A percentile compares a stretch with the other conserved stretches of the same genome.
These are phyloP conservation scores for Mallotus repandus DNA, from an alignment of 441 rosid species.

Conservation along the genomic window DNA sequence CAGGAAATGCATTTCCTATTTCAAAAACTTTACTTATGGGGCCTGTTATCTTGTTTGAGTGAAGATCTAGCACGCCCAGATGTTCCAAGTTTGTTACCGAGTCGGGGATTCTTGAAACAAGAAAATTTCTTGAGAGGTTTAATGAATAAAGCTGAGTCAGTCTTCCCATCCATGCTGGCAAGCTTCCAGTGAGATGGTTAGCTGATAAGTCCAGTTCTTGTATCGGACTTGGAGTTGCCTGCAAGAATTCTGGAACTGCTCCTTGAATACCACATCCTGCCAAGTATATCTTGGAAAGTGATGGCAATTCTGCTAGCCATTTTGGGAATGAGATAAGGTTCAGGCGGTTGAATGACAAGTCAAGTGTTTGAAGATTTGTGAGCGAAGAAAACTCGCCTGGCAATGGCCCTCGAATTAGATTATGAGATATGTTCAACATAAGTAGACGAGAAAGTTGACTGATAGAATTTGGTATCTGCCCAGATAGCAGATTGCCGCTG, in stretches of 20 bases:
- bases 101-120: constrained; percentile 41
- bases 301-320: constrained; percentile 39
- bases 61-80: constrained; percentile 46
- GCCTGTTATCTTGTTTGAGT: constrained; percentile 49
- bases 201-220: constrained; percentile 55
- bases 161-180: constrained; percentile 57
- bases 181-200: constrained; percentile 37
- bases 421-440: constrained; percentile 38
- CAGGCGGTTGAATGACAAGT: constrained; percentile 50
- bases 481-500: constrained; percentile 36
- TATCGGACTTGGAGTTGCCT: constrained; percentile 39
- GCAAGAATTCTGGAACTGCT: constrained; percentile 40
- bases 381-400: constrained; percentile 43
- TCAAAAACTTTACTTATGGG: constrained; percentile 34
- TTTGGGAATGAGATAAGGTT: constrained; percentile 39
- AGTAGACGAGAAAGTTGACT: constrained; percentile 41
- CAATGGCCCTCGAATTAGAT: constrained; percentile 42
- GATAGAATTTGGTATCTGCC: constrained; percentile 36
- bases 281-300: constrained; percentile 40
- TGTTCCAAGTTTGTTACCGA: constrained; percentile 33
- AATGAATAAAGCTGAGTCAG: constrained; percentile 41
- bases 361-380: constrained; percentile 47
- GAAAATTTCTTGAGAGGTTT: constrained; percentile 46
- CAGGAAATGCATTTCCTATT: constrained; percentile 37
- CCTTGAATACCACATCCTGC: constrained; percentile 52